Base-by-base conservation (phyloP, 2,329 filamentous ascomycete species). In the Bipolaris cookei region DNA sequence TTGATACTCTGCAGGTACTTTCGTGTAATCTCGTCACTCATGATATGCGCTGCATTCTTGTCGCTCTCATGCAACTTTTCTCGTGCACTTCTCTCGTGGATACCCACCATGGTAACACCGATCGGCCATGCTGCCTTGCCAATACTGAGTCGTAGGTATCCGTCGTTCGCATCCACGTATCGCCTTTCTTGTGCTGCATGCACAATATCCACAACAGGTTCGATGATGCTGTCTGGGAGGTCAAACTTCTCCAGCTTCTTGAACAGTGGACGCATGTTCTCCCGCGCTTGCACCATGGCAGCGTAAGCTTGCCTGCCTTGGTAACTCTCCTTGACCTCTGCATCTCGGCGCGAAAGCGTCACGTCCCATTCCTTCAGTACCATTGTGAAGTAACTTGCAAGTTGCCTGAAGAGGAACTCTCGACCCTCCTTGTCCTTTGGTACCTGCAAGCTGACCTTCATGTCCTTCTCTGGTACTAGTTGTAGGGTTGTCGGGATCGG, bases 1-100 rank as follows among this genome's bases (percentile, higher is more conserved):
- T 99, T 99, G 77, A 99, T 98, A 74, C 94, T 97, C 81, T 99
- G 95, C 65, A 99, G 78, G 74, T 93, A 97, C 80, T 98, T 99
- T 65, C 95, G 86, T 50, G 95, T 99, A 42, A 90, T 88, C 79
- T 99, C 95, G 74, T 98, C 95, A 56, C 92, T 94, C 88, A 99
- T 92, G 68, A 98, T 97, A 76, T 99, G 93, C 3, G 94, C 95
- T 70, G 92, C 89, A 56, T 88, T 89, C 64, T 86, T 84, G 62
- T 86, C 85, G 59, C 81, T 84, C 75, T 95, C 87, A 74, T 98
- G 93, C 58, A 99, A 81, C 79, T 99, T 99, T 79, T 99, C 95
- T 62, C 95, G 86, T 18, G 95, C 94, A 65, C 90, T 95, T 72
- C 95, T 88, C 82, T 98, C 95, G 85, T 99, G 95, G 69, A 99